A percentile compares a stretch with the other conserved stretches of the same genome.
phyloP scores from a whole-genome alignment of 2,329 filamentous ascomycete genomes.

The Fusarium graminum region DNA sequence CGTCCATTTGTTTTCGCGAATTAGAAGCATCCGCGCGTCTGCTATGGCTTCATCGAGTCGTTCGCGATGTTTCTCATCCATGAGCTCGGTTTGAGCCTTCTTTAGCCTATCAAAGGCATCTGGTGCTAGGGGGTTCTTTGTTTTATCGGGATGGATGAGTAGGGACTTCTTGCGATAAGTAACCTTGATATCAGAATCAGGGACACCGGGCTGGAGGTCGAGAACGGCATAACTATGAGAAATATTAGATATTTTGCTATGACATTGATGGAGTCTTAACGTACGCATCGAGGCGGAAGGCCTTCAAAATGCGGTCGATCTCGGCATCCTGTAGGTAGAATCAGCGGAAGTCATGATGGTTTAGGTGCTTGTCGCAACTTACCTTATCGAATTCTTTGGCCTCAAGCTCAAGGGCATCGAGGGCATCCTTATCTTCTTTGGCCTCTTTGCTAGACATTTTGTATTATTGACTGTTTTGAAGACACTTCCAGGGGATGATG shows the following conservation, averaged over 20 bases:
- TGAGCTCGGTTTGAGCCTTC: conserved; percentile 89
- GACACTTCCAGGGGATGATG: conserved; percentile 14
- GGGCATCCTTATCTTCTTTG: conserved; percentile 77
- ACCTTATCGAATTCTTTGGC: conserved; percentile 93
- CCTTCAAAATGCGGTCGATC: conserved; percentile 92
- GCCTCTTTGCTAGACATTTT: conserved; percentile 56
- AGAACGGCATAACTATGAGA: conserved; percentile 84
- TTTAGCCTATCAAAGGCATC: conserved; percentile 97
- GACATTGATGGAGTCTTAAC: conserved; percentile 34
- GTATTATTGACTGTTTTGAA: neutral
- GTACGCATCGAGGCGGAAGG: conserved; percentile 80
- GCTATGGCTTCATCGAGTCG: conserved; percentile 94
- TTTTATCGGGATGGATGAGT: conserved; percentile 98
- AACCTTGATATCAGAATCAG: conserved; percentile 95
- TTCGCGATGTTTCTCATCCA: conserved; percentile 92
- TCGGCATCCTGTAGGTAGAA: conserved; percentile 79
- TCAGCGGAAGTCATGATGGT: conserved; percentile 38
- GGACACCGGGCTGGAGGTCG: conserved; percentile 93
- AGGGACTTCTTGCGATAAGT: conserved; percentile 98
- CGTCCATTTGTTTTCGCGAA: conserved; percentile 94
- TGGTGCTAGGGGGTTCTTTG: conserved; percentile 87
- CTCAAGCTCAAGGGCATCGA: conserved; percentile 85
- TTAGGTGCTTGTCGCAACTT: conserved; percentile 47
- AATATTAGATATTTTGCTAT: conserved; percentile 10
- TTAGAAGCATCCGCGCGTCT: conserved; percentile 93